Base-by-base conservation (phyloP, 2,329 filamentous ascomycete genomes). In the Penicillium occitanis region DNA sequence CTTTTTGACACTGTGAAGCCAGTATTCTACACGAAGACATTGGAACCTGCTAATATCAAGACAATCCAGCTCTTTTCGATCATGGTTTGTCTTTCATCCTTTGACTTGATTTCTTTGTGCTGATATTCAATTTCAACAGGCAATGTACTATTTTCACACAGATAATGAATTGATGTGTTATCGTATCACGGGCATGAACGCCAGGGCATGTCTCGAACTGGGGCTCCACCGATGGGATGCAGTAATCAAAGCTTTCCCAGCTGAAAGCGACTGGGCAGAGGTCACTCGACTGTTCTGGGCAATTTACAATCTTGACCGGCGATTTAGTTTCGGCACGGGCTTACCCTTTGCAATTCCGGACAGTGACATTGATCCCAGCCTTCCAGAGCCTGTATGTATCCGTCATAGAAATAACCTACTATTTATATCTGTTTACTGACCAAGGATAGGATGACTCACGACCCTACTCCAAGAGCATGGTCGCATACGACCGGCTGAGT, bases 291-390 rank as follows among this genome's bases (percentile, higher is more conserved):
- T 91, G 14, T 96, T 96, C 76, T 97, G 92, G 93, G 88, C 90
- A 1, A 88, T 93, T 19, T 96, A 95, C 73, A 89, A 93, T 3
- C 82, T 97, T 46, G 93, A 97, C 75, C 85, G 92, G 46, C 85
- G 93, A 61, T 97, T 92, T 92, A 92, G 90, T 69, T 92, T 97
- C 71, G 91, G 90, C n/a, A 93, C 91, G 0, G 93, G 93, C 0
- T 85, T 97, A 76, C 93, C 93, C 0, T 96, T 92, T 79, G 89
- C 91, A 2, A 83, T 96, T 42, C 90, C 94, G 70, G 93, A 97
- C 73, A 86, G 91, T 17, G 92, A 96, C 73, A 91, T 97, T 67
- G 93, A 97, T 72, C 87, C 89, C 0, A 85, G 86, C 61, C 79
- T 97, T 25, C 92, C 91, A 1, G 88, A 91, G 72, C 93, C 93